Conservation (phyloP, 441 rosid species). For the Francoa sonchifolia region DNA sequence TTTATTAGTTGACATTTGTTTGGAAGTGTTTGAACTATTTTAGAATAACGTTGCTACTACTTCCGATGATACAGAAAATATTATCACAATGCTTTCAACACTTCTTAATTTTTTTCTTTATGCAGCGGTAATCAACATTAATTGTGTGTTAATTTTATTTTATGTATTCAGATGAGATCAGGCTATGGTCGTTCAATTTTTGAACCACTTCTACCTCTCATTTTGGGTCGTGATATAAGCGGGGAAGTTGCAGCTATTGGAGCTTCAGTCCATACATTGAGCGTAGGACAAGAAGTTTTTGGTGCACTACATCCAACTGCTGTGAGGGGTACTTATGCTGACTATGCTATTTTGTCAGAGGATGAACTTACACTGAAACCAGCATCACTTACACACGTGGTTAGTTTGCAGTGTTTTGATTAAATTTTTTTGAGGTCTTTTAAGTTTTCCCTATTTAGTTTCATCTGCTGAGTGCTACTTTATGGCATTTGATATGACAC, state of each 20-base stretch:
- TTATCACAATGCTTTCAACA: too few species aligned
- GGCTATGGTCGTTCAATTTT: constrained; percentile 95
- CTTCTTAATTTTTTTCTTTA: not conserved
- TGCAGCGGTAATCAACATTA: constrained; percentile 3
- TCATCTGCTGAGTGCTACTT: too few species aligned
- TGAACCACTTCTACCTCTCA: constrained; percentile 72
- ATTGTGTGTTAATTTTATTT: constrained; percentile 7
- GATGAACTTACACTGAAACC: constrained; percentile 77
- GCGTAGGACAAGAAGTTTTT: constrained; percentile 77
- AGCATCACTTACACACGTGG: constrained; percentile 60
- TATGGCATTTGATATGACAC: too few species aligned
- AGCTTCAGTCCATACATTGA: constrained; percentile 42
- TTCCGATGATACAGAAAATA: too few species aligned
- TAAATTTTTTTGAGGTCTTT: not conserved
- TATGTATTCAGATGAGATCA: constrained; percentile 60
- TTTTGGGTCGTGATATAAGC: constrained; percentile 85
- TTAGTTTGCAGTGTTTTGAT: constrained; percentile 14
- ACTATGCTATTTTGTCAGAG: constrained; percentile 68
- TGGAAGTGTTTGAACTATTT: too few species aligned
- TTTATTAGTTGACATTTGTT: too few species aligned
- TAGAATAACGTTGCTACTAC: too few species aligned
- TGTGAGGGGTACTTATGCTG: constrained; percentile 79
- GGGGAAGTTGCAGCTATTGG: constrained; percentile 88
- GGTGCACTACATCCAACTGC: constrained; percentile 98
- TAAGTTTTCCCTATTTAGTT: too few species aligned